Conservation (phyloP, 2,329 filamentous ascomycete genomes). For the Trichoderma brevicompactum region DNA sequence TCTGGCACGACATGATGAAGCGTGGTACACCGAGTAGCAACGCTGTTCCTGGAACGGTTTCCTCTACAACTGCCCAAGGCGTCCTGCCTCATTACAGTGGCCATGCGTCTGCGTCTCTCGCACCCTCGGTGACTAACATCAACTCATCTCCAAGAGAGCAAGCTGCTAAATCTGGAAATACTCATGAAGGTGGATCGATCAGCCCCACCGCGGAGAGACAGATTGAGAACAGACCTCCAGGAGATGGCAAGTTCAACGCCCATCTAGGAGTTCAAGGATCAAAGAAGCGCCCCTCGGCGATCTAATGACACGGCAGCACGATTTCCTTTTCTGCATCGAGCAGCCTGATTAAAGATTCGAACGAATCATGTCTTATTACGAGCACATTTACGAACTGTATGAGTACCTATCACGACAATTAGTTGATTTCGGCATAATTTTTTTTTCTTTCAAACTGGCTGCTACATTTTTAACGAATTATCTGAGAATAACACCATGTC, state of each 20-base stretch:
- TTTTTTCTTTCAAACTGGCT: slow-evolving; percentile 33
- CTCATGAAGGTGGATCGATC: slow-evolving; percentile 32
- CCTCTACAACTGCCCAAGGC: slow-evolving; percentile 59
- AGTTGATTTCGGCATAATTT: slow-evolving; percentile 30
- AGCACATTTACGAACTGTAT: slow-evolving; percentile 43
- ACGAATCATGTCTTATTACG: slow-evolving; percentile 40
- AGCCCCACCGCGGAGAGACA: slow-evolving; percentile 42
- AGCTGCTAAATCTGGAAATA: slow-evolving; percentile 36
- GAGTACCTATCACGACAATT: slow-evolving; percentile 33
- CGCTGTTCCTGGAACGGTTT: slow-evolving; percentile 53
- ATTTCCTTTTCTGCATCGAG: slow-evolving; percentile 11
- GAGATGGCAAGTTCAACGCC: slow-evolving; percentile 31
- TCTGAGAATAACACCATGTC: slow-evolving; percentile 24
- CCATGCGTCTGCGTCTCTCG: slow-evolving; percentile 56
- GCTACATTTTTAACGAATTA: slow-evolving; percentile 27
- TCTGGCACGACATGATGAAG: slow-evolving; percentile 57
- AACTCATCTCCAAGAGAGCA: slow-evolving; percentile 41
- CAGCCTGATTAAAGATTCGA: slow-evolving; percentile 31
- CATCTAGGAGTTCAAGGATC: slow-evolving; percentile 7
- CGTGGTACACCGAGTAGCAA: slow-evolving; percentile 55
- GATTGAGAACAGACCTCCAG: slow-evolving; percentile 52
- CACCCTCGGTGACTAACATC: slow-evolving; percentile 49
- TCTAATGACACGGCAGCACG: neutral
- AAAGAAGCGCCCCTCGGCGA: slow-evolving; percentile 5
- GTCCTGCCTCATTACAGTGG: slow-evolving; percentile 58